Evolutionary conservation across 805 yeast species (phyloP).

Genomic region (Candida glaebosa): DNA sequence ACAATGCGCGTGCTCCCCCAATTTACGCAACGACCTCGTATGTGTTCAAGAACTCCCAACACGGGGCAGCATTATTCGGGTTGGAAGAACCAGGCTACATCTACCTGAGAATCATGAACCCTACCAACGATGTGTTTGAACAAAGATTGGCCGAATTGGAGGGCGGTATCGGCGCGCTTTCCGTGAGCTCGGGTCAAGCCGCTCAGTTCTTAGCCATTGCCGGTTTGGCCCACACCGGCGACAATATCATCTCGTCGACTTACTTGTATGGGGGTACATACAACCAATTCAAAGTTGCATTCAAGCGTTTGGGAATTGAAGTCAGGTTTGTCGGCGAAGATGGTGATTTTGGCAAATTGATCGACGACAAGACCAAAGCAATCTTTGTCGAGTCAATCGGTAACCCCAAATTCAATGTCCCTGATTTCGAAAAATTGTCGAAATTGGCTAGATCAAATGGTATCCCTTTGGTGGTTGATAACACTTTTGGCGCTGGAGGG

Average conservation of each 20-base stretch:
- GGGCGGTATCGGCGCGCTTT: slow-evolving; percentile 87
- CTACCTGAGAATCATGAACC: slow-evolving; percentile 88
- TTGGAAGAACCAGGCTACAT: slow-evolving; percentile 80
- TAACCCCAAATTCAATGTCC: slow-evolving; percentile 88
- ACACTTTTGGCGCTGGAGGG: slow-evolving; percentile 98
- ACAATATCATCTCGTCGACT: slow-evolving; percentile 83
- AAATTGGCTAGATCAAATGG: slow-evolving; percentile 83
- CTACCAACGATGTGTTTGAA: slow-evolving; percentile 89
- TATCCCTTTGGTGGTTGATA: slow-evolving; percentile 87
- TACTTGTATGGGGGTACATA: slow-evolving; percentile 94
- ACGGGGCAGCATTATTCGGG: slow-evolving; percentile 89
- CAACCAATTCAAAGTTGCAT: slow-evolving; percentile 90
- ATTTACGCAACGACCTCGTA: slow-evolving; percentile 90
- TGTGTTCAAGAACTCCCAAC: slow-evolving; percentile 81
- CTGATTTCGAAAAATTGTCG: slow-evolving; percentile 78
- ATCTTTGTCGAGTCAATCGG: slow-evolving; percentile 88
- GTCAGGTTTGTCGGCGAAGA: slow-evolving; percentile 71
- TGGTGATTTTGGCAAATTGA: slow-evolving; percentile 67
- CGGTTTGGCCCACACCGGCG: slow-evolving; percentile 83
- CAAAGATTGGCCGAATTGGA: slow-evolving; percentile 90
- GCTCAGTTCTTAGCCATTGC: slow-evolving; percentile 86
- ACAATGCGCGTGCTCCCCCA: slow-evolving; percentile 85
- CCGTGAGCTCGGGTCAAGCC: slow-evolving; percentile 94
- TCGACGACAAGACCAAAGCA: slow-evolving; percentile 86
- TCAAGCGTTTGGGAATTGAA: slow-evolving; percentile 85